Evolutionary conservation across 306 rosid genomes (phyloP).

Genomic region (Quercus engelmannii): DNA sequence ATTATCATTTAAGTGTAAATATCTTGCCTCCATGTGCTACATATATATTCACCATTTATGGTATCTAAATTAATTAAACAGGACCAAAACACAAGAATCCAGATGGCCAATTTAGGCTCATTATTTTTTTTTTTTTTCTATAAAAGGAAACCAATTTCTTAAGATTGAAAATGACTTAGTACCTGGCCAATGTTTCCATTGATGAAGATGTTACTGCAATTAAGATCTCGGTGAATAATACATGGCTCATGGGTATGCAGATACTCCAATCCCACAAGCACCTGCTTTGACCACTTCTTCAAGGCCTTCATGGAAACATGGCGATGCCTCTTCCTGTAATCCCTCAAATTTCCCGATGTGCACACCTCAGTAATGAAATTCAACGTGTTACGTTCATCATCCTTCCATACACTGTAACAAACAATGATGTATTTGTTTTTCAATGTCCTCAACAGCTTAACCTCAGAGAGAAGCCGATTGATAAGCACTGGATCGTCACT

Average conservation of each 20-base stretch:
- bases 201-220: conserved; percentile 89
- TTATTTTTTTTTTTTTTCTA: background rate
- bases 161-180: background rate
- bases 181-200: conserved; percentile 93
- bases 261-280: conserved; percentile 84
- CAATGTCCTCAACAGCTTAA: conserved; percentile 55
- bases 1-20: background rate
- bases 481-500: conserved; percentile 61
- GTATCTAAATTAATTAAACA: background rate
- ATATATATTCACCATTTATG: background rate
- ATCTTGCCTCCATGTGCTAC: background rate
- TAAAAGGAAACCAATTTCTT: background rate
- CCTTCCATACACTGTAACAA: conserved; percentile 81
- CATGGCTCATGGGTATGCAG: conserved; percentile 91
- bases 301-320: conserved; percentile 76
- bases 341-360: conserved; percentile 80
- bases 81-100: background rate
- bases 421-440: conserved; percentile 72
- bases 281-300: conserved; percentile 95
- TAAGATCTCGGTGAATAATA: conserved; percentile 92
- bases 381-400: conserved; percentile 47
- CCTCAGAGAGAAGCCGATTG: conserved; percentile 68
- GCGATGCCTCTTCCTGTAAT: conserved; percentile 81
- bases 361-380: conserved; percentile 92
- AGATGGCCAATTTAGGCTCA: background rate